Evolutionary conservation across 768 basidiomycete genomes (phyloP).

Genomic region (Lactarius indigo): DNA sequence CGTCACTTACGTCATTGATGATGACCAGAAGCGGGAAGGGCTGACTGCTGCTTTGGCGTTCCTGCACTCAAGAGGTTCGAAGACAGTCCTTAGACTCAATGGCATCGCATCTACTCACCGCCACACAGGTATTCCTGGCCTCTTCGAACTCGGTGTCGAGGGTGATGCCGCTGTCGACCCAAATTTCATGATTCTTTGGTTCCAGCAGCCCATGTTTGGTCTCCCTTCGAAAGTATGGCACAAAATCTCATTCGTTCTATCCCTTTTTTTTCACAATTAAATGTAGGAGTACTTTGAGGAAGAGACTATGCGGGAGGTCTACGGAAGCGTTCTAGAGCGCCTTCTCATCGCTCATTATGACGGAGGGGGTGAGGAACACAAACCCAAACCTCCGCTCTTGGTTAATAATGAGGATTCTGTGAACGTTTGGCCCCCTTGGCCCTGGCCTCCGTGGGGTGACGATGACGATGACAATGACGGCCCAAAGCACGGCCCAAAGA

Average conservation of each 20-base stretch:
- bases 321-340: slow-evolving; percentile 62
- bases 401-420: slow-evolving; percentile 35
- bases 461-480: slow-evolving; percentile 42
- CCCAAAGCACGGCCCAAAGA: slow-evolving; percentile 49
- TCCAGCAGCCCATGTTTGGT: slow-evolving; percentile 75
- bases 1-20: slow-evolving; percentile 27
- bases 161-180: slow-evolving; percentile 87
- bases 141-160: slow-evolving; percentile 82
- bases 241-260: not conserved
- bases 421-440: slow-evolving; percentile 74
- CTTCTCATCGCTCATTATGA: slow-evolving; percentile 60
- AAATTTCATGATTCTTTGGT: slow-evolving; percentile 80
- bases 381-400: slow-evolving; percentile 9
- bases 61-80: slow-evolving; percentile 77
- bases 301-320: slow-evolving; percentile 59
- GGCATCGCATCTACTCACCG: slow-evolving; percentile 6
- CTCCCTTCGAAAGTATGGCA: slow-evolving; percentile 76
- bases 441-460: slow-evolving; percentile 82
- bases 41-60: slow-evolving; percentile 82
- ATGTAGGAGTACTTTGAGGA: slow-evolving; percentile 88
- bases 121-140: slow-evolving; percentile 60
- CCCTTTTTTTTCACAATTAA: slow-evolving; percentile 9
- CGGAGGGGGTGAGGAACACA: slow-evolving; percentile 39
- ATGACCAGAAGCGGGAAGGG: slow-evolving; percentile 43
- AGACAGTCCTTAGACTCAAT: not conserved